Base-by-base conservation (phyloP, 192 early-diverging fungal genomes). In the Geranomyces variabilis region DNA sequence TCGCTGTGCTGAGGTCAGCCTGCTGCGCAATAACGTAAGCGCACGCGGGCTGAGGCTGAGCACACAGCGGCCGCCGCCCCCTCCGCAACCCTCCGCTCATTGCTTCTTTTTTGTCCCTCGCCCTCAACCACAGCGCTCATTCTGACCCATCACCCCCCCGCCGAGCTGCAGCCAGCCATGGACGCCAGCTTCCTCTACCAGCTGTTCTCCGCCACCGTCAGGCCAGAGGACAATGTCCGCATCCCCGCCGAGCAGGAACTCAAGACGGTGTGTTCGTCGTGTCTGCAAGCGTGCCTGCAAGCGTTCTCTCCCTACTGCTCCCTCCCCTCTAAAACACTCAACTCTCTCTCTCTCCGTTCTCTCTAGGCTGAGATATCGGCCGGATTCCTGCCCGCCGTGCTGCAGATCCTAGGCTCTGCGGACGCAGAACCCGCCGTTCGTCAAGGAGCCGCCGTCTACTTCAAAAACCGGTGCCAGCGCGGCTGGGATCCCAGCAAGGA, bases 231-330 rank as follows among this genome's bases (percentile, higher is more conserved):
- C 14, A 81, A 88, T 60, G 81, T 92, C 29, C 93, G 92, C 77
- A 90, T 90, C 68, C 88, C 87, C 69, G 95, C 93, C 26, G 95
- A 97, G 74, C 70, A 84, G 63, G 87, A 91, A 64, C 85, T 97
- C 68, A 88, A 90, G 78, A 84, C 86, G 82, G 91, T 86, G 74
- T 31, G 66, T 24, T 28, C 29, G 66, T 19, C 19, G 19, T 21
- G 26, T 57, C 19, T 41, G 7, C 29, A 43, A 22, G 17, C 12
- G 0, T 43, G 29, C 8, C 58, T n/a, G 19, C 31, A n/a, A n/a
- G n/a, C 1, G n/a, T 0, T 1, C 17, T 21, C 19, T 43, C 63
- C 0, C 14, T 41, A 31, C 29, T 7, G 22, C 9, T 26, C 28
- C 28, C 12, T 0, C n/a, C 34, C 0, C 0, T 9, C 7, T 28